Percentiles rank a stretch among this genome's conserved stretches.
phyloP scores from a whole-genome alignment of 2,329 filamentous ascomycete genomes.

The Trichoderma sp. region DNA sequence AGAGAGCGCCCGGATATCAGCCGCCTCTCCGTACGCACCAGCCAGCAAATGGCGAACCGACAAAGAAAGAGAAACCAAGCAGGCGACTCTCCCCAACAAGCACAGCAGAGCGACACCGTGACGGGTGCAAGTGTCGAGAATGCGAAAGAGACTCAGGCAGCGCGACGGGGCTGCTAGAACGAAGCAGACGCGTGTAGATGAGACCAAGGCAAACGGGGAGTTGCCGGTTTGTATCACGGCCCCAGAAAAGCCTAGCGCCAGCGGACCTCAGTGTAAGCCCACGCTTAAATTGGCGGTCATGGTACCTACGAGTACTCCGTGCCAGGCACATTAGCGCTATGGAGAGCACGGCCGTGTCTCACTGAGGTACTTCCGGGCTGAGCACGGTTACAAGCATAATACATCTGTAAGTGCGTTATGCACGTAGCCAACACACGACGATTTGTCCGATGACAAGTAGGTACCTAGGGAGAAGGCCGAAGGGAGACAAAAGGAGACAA shows the following conservation, averaged over 20 bases:
- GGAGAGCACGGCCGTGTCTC: not conserved
- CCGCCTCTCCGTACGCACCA: not conserved
- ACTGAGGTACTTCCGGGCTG: not conserved
- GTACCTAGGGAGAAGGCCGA: not conserved
- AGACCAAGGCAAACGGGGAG: slow-evolving; percentile 18
- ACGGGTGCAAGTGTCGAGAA: slow-evolving; percentile 5
- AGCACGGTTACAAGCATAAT: not conserved
- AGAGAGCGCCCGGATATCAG: not conserved
- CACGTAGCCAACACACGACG: not conserved
- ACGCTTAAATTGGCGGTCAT: not conserved
- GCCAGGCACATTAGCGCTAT: not conserved
- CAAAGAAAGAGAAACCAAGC: not conserved
- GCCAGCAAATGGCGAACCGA: not conserved
- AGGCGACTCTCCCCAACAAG: not conserved
- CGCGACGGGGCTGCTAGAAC: slow-evolving; percentile 16
- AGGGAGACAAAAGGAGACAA: not conserved
- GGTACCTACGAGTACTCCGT: not conserved
- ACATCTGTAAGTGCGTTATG: not conserved
- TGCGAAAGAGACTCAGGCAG: slow-evolving; percentile 4
- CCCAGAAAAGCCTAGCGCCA: slow-evolving; percentile 19
- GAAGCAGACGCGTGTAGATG: slow-evolving; percentile 21
- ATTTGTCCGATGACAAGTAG: not conserved
- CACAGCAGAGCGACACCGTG: not conserved
- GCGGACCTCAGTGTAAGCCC: not conserved
- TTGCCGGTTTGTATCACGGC: slow-evolving; percentile 12